These are phyloP conservation scores for Mariannaea elegans DNA, from an alignment of 2,329 filamentous ascomycete species.

Conservation along the genomic window DNA sequence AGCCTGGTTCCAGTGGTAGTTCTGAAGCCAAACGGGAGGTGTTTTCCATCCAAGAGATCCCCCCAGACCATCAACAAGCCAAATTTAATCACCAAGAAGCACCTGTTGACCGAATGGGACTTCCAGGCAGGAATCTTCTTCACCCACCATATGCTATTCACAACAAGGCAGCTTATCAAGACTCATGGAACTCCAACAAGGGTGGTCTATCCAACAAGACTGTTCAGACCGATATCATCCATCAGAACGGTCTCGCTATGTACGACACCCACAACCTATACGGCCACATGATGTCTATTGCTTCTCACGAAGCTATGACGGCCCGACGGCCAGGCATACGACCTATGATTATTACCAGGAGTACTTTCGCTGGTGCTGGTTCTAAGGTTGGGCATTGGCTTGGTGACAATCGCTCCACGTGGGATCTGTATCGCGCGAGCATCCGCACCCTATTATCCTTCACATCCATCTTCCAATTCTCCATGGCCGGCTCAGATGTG, in stretches of 20 bases:
- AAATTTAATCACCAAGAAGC: conserved; percentile 15
- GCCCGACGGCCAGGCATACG: conserved; percentile 69
- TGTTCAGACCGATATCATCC: conserved; percentile 36
- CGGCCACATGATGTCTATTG: conserved; percentile 78
- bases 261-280: conserved; percentile 79
- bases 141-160: conserved; percentile 38
- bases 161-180: conserved; percentile 33
- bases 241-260: conserved; percentile 31
- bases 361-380: conserved; percentile 79
- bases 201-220: conserved; percentile 34
- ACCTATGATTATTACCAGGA: conserved; percentile 78
- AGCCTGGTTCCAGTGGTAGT: conserved; percentile 24
- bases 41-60: neutral
- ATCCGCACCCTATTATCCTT: neutral
- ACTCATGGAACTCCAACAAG: neutral
- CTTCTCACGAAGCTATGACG: conserved; percentile 71
- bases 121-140: conserved; percentile 36
- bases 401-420: conserved; percentile 41
- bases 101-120: conserved; percentile 31
- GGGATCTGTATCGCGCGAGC: neutral
- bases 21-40: neutral
- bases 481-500: neutral
- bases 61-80: conserved; percentile 26
- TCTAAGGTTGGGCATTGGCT: conserved; percentile 69
- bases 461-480: neutral